A percentile compares a stretch with the other conserved stretches of the same genome.
Evolutionary conservation across 129 eudicot species (phyloP).

Genomic region (Glebionis coronaria): DNA sequence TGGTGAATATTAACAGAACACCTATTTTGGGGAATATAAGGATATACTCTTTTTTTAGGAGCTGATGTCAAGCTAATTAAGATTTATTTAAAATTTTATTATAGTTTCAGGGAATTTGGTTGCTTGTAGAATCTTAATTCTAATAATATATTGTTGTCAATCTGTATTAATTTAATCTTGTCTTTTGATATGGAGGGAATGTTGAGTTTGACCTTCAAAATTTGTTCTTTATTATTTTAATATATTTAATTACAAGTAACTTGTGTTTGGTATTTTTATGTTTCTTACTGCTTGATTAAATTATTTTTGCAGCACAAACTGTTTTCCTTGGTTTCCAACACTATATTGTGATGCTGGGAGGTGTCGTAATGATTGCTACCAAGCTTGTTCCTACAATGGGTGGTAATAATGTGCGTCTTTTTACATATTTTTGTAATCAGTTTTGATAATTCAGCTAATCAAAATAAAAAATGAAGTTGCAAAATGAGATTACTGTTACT

Average conservation of each 20-base stretch:
- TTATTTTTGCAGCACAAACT: conserved; percentile 56
- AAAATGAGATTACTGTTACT: conserved; percentile 6
- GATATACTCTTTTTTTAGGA: neutral
- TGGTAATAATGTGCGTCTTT: conserved; percentile 63
- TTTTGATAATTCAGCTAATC: neutral
- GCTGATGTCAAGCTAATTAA: conserved; percentile 22
- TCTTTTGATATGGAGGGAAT: conserved; percentile 15
- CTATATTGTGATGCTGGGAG: conserved; percentile 94
- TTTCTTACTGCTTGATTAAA: conserved; percentile 4
- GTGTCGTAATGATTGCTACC: conserved; percentile 68
- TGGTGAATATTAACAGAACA: neutral
- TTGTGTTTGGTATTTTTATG: conserved; percentile 1
- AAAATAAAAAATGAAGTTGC: neutral
- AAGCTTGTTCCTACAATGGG: conserved; percentile 91
- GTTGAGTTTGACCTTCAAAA: conserved; percentile 18
- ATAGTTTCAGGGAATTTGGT: neutral
- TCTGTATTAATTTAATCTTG: conserved; percentile 3
- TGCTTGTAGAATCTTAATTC: conserved; percentile 8
- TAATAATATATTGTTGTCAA: conserved; percentile 9
- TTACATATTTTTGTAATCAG: neutral
- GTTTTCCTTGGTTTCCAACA: conserved; percentile 79
- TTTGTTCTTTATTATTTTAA: conserved; percentile 1
- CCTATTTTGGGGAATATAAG: conserved; percentile 9
- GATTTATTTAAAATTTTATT: conserved; percentile 13
- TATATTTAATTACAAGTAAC: conserved; percentile 7